Percentiles rank a stretch among this genome's conserved stretches.
phyloP scores from a whole-genome alignment of 2,329 filamentous ascomycete genomes.

The Neonectria hederae region DNA sequence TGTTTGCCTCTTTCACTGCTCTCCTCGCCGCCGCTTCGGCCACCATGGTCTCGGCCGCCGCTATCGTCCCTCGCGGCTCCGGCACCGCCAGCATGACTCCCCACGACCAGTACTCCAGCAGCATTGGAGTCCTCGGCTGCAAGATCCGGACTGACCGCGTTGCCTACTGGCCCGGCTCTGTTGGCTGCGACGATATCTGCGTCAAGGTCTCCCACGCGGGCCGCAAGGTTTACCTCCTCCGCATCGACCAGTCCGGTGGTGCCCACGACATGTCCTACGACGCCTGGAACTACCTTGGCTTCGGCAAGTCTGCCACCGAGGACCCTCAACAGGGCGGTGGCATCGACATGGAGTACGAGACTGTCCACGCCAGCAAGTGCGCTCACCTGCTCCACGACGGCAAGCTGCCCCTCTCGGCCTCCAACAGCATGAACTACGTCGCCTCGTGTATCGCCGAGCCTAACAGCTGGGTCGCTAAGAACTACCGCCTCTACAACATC shows the following conservation, averaged over 20 bases:
- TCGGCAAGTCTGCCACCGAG: slow-evolving; percentile 57
- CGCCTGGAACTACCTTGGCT: slow-evolving; percentile 67
- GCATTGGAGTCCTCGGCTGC: slow-evolving; percentile 67
- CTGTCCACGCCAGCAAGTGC: slow-evolving; percentile 59
- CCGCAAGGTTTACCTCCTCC: slow-evolving; percentile 65
- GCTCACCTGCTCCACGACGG: slow-evolving; percentile 57
- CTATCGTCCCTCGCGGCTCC: slow-evolving; percentile 39
- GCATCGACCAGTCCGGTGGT: slow-evolving; percentile 64
- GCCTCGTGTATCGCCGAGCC: slow-evolving; percentile 55
- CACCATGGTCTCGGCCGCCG: slow-evolving; percentile 42
- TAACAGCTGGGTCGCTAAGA: slow-evolving; percentile 61
- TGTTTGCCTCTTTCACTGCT: slow-evolving; percentile 45
- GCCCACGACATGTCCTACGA: slow-evolving; percentile 70
- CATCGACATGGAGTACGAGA: slow-evolving; percentile 60
- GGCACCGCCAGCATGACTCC: slow-evolving; percentile 57
- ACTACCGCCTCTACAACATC: slow-evolving; percentile 64
- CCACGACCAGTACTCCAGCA: slow-evolving; percentile 65
- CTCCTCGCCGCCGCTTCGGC: slow-evolving; percentile 45
- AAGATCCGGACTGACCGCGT: slow-evolving; percentile 69
- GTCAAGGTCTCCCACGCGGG: slow-evolving; percentile 60
- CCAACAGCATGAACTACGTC: slow-evolving; percentile 67
- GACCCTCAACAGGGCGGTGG: slow-evolving; percentile 60
- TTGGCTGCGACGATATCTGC: slow-evolving; percentile 66
- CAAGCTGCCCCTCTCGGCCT: slow-evolving; percentile 63
- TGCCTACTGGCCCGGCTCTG: slow-evolving; percentile 66